phyloP scores from a whole-genome alignment of 495 filamentous ascomycete species.

The Podospora anserina region DNA sequence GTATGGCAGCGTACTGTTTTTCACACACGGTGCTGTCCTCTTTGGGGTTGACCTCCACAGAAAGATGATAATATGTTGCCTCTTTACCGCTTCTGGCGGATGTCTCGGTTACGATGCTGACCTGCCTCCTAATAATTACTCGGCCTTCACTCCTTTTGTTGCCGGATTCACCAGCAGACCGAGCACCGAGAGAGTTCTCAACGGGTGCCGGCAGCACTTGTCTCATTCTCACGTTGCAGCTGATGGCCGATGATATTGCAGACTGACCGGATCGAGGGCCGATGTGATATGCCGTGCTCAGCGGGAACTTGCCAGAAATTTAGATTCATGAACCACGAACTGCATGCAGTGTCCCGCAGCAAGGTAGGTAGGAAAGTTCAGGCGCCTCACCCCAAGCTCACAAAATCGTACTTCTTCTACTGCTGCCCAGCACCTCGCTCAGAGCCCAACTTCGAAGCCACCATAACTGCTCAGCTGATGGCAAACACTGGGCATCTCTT shows the following conservation, averaged over 20 bases:
- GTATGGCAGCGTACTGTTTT: neutral
- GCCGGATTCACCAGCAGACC: neutral
- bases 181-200: neutral
- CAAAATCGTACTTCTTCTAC: neutral
- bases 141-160: neutral
- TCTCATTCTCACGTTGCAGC: neutral
- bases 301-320: neutral
- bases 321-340: neutral
- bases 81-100: neutral
- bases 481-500: neutral
- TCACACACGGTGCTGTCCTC: neutral
- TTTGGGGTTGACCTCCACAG: neutral
- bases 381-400: neutral
- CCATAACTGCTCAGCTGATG: neutral
- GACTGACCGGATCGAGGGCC: neutral
- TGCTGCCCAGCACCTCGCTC: neutral
- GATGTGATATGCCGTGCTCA: neutral
- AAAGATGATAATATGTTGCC: neutral
- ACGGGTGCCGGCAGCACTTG: neutral
- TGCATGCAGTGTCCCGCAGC: neutral
- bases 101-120: neutral
- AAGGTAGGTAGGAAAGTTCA: neutral
- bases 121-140: neutral
- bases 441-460: neutral
- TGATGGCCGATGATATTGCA: neutral